Percentiles rank a stretch among this genome's conserved stretches.
phyloP scores from a whole-genome alignment of 169 alveolate genomes.

The Besnoitia besnoiti region DNA sequence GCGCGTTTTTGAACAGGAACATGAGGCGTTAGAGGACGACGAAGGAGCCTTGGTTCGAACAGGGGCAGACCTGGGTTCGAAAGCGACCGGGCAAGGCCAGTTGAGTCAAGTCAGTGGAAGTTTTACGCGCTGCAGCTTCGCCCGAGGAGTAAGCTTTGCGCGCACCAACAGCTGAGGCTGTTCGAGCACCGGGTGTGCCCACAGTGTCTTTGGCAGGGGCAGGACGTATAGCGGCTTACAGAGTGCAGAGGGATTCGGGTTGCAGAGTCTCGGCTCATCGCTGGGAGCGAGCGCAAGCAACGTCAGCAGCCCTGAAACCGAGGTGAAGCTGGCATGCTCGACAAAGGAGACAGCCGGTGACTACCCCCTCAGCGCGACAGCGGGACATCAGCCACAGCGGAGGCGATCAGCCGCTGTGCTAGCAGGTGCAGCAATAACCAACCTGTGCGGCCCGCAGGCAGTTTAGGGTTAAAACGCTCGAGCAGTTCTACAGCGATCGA shows the following conservation, averaged over 20 bases:
- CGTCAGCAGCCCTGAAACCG: background rate
- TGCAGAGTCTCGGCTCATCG: background rate
- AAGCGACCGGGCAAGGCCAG: background rate
- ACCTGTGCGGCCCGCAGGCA: background rate
- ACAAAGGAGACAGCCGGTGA: background rate
- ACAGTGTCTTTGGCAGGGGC: conserved; percentile 13
- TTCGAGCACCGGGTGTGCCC: background rate
- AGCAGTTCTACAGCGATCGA: background rate
- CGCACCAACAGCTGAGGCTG: conserved; percentile 10
- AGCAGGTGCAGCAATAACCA: background rate
- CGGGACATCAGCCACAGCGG: background rate
- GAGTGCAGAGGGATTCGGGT: background rate
- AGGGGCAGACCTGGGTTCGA: no score
- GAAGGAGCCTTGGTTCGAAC: no score
- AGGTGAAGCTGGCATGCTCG: background rate
- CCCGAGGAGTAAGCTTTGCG: background rate
- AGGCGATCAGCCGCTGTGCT: background rate
- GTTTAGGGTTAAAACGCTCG: background rate
- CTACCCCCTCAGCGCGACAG: background rate
- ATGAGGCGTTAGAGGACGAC: no score
- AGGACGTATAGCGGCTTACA: background rate
- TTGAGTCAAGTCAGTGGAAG: background rate
- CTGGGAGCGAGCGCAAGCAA: background rate
- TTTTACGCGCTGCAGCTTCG: background rate
- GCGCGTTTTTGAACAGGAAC: no score